These are phyloP conservation scores for Fusarium camptoceras DNA, from an alignment of 2,329 filamentous ascomycete genomes.

Conservation along the genomic window DNA sequence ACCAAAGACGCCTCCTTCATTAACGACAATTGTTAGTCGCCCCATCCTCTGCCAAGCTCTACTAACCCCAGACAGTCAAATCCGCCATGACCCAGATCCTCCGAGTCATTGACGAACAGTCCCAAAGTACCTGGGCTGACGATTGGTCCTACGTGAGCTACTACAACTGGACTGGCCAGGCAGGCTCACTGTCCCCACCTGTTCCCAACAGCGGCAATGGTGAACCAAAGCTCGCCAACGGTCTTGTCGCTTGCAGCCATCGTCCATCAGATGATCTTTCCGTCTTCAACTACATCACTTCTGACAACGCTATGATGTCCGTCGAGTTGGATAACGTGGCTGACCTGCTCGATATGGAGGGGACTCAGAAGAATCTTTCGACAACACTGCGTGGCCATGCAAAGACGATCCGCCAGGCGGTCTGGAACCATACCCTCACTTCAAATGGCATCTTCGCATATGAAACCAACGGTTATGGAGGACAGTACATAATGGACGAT, in stretches of 20 bases:
- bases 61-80: background rate
- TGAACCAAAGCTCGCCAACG: conserved; percentile 20
- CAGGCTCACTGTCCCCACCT: conserved; percentile 19
- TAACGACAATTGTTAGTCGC: conserved; percentile 17
- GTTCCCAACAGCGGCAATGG: conserved; percentile 25
- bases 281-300: conserved; percentile 29
- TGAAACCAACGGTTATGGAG: conserved; percentile 24
- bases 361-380: background rate
- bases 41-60: rapidly evolving
- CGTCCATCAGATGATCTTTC: conserved; percentile 20
- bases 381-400: background rate
- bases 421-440: conserved; percentile 21
- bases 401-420: conserved; percentile 2
- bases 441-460: conserved; percentile 20
- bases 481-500: conserved; percentile 35
- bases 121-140: conserved; percentile 25
- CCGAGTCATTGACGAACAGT: conserved; percentile 16
- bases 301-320: conserved; percentile 30
- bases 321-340: conserved; percentile 23
- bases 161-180: conserved; percentile 27
- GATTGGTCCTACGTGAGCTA: conserved; percentile 27
- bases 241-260: conserved; percentile 18
- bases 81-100: conserved; percentile 20
- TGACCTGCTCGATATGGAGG: background rate
- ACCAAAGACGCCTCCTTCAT: conserved; percentile 19